Conservation (phyloP, 2,329 filamentous ascomycete genomes). For the Niveomyces coronatus region DNA sequence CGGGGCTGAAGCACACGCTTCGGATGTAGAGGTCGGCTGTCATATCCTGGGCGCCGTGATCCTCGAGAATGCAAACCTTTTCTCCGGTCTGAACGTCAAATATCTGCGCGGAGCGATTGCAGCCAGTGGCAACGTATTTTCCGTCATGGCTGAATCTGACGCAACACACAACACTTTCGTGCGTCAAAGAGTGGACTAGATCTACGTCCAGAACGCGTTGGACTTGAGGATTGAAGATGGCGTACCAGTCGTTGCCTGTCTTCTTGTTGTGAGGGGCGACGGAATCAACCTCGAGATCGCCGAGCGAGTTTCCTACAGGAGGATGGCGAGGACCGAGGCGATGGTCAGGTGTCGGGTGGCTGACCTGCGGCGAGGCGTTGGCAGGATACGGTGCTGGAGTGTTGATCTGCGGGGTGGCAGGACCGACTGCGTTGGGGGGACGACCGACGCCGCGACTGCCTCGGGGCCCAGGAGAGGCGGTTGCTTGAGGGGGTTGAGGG, state of each 20-base stretch:
- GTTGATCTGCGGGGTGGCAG: slow-evolving; percentile 86
- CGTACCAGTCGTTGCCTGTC: slow-evolving; percentile 86
- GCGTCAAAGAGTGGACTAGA: slow-evolving; percentile 81
- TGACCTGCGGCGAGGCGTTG: slow-evolving; percentile 74
- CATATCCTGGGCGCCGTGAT: slow-evolving; percentile 68
- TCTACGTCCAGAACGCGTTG: slow-evolving; percentile 87
- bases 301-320: slow-evolving; percentile 54
- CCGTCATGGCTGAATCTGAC: slow-evolving; percentile 94
- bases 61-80: slow-evolving; percentile 82
- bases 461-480: slow-evolving; percentile 75
- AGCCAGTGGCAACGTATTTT: slow-evolving; percentile 91
- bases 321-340: slow-evolving; percentile 42
- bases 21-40: slow-evolving; percentile 92
- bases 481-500: slow-evolving; percentile 71
- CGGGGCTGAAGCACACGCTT: slow-evolving; percentile 97
- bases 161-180: slow-evolving; percentile 96
- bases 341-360: slow-evolving; percentile 70
- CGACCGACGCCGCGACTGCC: slow-evolving; percentile 65
- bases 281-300: slow-evolving; percentile 78
- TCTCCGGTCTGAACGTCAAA: slow-evolving; percentile 84
- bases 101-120: slow-evolving; percentile 98
- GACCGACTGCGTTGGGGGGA: slow-evolving; percentile 51
- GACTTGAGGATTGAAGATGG: slow-evolving; percentile 88
- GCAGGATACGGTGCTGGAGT: slow-evolving; percentile 80
- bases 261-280: slow-evolving; percentile 82